These are phyloP conservation scores for Calycina herbarum DNA, from an alignment of 2,329 filamentous ascomycete genomes.

Conservation along the genomic window DNA sequence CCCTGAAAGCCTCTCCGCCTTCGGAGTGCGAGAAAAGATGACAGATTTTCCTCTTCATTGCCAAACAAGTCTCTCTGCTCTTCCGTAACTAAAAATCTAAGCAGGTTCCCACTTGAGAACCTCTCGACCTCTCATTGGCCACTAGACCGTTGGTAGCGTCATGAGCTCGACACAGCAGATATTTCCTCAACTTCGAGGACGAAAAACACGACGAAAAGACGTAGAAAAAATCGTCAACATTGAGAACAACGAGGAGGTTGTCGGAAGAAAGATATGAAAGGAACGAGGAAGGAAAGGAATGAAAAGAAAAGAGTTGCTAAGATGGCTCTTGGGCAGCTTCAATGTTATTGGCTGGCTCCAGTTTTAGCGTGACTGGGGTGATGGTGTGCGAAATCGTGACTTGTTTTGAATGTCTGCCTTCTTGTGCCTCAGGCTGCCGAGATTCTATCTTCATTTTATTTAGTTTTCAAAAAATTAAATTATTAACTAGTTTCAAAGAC, in stretches of 20 bases:
- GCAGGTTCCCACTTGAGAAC: constrained; percentile 20
- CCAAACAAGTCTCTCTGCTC: constrained; percentile 35
- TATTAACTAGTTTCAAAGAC: too few relatives aligned
- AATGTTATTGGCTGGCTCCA: not conserved
- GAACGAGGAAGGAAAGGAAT: constrained; percentile 5
- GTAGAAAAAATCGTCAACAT: constrained; percentile 20
- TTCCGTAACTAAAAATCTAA: constrained; percentile 11
- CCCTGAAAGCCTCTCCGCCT: not conserved
- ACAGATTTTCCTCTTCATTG: constrained; percentile 25
- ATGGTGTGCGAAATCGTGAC: constrained; percentile 1
- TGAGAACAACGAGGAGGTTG: constrained; percentile 13
- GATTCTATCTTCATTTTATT: too few relatives aligned
- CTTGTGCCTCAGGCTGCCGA: not conserved
- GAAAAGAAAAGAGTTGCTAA: constrained; percentile 6
- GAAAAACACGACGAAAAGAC: constrained; percentile 22
- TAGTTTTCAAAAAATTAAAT: too few relatives aligned
- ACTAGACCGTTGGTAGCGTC: constrained; percentile 14
- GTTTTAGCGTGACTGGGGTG: not conserved
- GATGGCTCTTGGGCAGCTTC: not conserved
- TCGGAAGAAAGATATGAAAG: constrained; percentile 13
- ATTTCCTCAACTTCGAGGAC: constrained; percentile 13
- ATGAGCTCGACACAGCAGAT: constrained; percentile 10
- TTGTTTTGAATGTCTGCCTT: not conserved
- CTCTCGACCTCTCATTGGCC: constrained; percentile 22
- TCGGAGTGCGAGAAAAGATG: not conserved